These are phyloP conservation scores for Hypomontagnella monticulosa DNA, from an alignment of 495 filamentous ascomycete genomes.

Conservation along the genomic window DNA sequence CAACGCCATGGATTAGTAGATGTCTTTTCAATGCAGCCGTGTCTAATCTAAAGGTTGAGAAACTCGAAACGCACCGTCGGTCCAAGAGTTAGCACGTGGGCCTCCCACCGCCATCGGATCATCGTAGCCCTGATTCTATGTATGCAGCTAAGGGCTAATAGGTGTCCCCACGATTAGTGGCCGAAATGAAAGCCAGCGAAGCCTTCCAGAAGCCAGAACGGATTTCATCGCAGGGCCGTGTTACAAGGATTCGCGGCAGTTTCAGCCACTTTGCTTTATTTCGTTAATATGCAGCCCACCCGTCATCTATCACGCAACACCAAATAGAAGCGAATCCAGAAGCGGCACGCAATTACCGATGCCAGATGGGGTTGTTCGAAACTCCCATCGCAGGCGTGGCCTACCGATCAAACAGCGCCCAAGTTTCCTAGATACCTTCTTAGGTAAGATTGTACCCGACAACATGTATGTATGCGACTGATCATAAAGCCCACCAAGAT, in stretches of 20 bases:
- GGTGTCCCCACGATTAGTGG: constrained; percentile 25
- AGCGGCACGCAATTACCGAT: constrained; percentile 2
- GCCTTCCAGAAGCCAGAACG: constrained; percentile 34
- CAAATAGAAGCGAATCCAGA: constrained; percentile 6
- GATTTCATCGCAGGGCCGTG: not conserved
- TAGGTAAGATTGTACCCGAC: too few species aligned
- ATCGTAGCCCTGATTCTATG: constrained; percentile 19
- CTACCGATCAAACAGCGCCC: too few species aligned
- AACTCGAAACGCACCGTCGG: not conserved
- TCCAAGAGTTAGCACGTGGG: constrained; percentile 29
- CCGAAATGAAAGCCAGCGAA: constrained; percentile 40
- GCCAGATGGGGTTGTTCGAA: not conserved
- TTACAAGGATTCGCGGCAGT: constrained; percentile 24
- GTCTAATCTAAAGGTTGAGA: not conserved
- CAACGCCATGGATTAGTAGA: not conserved
- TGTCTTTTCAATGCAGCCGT: not conserved
- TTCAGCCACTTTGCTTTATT: constrained; percentile 21
- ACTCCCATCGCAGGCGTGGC: too few species aligned
- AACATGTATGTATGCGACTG: too few species aligned
- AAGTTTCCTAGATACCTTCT: too few species aligned
- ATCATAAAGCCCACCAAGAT: too few species aligned
- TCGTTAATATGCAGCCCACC: not conserved
- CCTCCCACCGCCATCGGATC: constrained; percentile 22
- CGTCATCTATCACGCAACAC: not conserved
- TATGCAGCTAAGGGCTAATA: constrained; percentile 24